Evolutionary conservation across 352 stramenopile species (phyloP), one percentile per base, ranked within the genome.

Genomic region (Globisporangium parvum): DNA sequence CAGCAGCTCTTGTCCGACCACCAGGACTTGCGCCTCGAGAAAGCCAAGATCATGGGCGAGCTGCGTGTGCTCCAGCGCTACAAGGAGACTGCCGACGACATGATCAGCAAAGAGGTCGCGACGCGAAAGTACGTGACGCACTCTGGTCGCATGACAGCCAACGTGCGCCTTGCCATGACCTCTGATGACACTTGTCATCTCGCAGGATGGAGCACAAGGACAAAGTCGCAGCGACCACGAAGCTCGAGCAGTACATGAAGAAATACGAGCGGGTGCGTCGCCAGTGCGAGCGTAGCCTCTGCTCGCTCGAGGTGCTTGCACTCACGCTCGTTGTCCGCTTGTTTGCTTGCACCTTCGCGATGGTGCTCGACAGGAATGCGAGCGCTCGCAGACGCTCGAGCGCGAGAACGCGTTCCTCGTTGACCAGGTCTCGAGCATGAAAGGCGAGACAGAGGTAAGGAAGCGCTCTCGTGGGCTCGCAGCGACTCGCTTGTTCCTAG

Each of bases 201-300:
- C 23, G 40, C 8, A 84, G 71, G 51, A 58, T 78, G 21, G 71
- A 85, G 53, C 70, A 89, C 61, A 89, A 88, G 56, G 80, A 91
- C 49, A 85, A 80, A 55, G 62, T 92, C 20, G 73, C 74, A 4
- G 70, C 73, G 3, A 67, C 66, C 1, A 88, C 72, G 9, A 86
- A 85, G 52, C 63, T 92, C 23, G 77, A 91, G 47, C 82, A 92
- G 59, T 89, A 87, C 51, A 73, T 88, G 54, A 86, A 88, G 53
- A 92, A 89, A 50, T 88, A 91, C 48, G 78, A 93, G 55, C 74
- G 81, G 37, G 66, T 74, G 45, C 28, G n/a, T 33, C 17, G 8
- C 2, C 14, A 14, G 18, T 8, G 39, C 18, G 14, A 18, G 2
- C 8, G 39, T 45, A 15, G 23, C 3, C 31, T 33, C 20, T 20